Base-by-base conservation (phyloP, 2,329 filamentous ascomycete genomes). In the Alternaria sp. region DNA sequence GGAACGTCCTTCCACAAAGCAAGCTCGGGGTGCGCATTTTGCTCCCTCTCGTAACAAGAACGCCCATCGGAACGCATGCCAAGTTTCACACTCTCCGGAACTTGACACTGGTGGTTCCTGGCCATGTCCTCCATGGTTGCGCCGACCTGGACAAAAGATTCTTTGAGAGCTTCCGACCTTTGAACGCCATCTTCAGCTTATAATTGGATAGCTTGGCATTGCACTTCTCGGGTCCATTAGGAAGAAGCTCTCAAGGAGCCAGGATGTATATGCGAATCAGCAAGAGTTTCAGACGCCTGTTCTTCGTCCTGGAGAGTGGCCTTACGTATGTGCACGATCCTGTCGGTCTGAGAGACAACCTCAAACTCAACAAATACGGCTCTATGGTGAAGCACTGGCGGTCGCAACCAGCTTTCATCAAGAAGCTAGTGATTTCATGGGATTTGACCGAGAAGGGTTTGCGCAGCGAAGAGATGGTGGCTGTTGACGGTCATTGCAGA, bases 111-210 rank as follows among this genome's bases (percentile, higher is more conserved):
- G 51, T 54, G 8, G 26, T 46, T 10, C 40, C 40, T 37, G 51
- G 40, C 5, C 24, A 36, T 9, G 21, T 7, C 9, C 29, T 45
- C 8, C 51, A 45, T 14, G 50, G 29, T 8, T 37, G 23, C 51
- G 29, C 31, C 7, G 10, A 39, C 13, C 11, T 13, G 40, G 17
- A 28, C n/a, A 29, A 14, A 21, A 9, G 8, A 8, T 51, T 51
- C 36, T 53, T 29, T 14, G 31, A 45, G 24, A 37, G 11, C n/a
- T 13, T 53, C 23, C 40, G 51, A 7, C 31, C 40, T 23, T 45
- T 53, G 5, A 53, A 53, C n/a, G 51, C 40, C 14, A 53, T 53
- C 31, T 54, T 54, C 31, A 24, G 40, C 40, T 45, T 54, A n/a
- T 54, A 40, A 40, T 24, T 54, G 13, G 51, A 54, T 17, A 46